A percentile compares a stretch with the other conserved stretches of the same genome.
Conservation (phyloP, 768 basidiomycete genomes). For the Tulasnella sp. region DNA sequence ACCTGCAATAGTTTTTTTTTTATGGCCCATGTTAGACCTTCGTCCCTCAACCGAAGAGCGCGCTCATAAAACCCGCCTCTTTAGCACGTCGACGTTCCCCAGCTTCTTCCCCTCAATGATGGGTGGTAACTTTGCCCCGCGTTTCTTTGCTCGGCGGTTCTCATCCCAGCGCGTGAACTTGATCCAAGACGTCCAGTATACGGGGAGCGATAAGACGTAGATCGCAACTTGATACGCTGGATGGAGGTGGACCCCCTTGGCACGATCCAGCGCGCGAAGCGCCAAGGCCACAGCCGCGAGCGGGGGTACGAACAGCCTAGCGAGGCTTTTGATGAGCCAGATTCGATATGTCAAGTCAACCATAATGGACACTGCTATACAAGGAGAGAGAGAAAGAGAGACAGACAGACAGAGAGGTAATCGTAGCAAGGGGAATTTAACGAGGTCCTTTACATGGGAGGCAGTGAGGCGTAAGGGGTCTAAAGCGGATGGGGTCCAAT, state of each 20-base stretch:
- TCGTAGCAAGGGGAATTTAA: too few relatives aligned
- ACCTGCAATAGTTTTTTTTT: too few relatives aligned
- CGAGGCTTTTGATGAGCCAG: neutral
- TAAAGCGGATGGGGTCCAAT: too few relatives aligned
- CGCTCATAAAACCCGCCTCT: too few relatives aligned
- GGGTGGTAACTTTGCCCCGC: neutral
- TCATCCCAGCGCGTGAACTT: conserved; percentile 1
- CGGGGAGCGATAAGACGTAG: neutral
- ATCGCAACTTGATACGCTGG: neutral
- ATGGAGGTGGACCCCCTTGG: neutral
- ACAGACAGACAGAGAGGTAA: too few relatives aligned
- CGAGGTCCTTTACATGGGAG: too few relatives aligned
- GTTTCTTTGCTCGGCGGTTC: neutral
- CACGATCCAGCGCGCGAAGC: neutral
- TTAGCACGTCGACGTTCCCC: neutral
- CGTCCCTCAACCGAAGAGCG: too few relatives aligned
- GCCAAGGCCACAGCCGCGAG: neutral
- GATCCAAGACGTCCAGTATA: conserved; percentile 13
- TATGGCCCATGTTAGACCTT: too few relatives aligned
- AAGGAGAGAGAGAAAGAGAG: too few relatives aligned
- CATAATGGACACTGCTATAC: too few relatives aligned
- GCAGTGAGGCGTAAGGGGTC: too few relatives aligned
- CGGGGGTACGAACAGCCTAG: neutral
- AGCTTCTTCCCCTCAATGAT: conserved; percentile 1
- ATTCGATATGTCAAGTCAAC: too few relatives aligned